Conservation (phyloP, 1,284 basidiomycete species). For the Tylopilus sp. region DNA sequence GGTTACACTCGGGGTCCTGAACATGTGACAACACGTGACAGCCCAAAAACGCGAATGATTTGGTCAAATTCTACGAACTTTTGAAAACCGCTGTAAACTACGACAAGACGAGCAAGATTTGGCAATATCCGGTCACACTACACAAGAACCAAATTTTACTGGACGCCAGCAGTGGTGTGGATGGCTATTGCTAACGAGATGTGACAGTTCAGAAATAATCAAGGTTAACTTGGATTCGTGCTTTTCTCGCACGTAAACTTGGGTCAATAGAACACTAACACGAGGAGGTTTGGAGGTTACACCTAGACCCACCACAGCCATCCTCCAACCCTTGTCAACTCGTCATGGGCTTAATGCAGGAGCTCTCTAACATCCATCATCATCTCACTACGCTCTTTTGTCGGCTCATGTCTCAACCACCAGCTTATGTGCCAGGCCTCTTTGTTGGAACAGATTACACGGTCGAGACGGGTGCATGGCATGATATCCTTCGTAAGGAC, state of each 20-base stretch:
- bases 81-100: no score
- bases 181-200: no score
- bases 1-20: conserved; percentile 7
- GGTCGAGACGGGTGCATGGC: neutral
- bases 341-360: neutral
- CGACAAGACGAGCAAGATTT: no score
- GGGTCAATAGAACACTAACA: no score
- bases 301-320: neutral
- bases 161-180: no score
- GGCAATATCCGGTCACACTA: no score
- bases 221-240: no score
- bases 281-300: no score
- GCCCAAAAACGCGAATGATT: neutral
- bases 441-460: neutral
- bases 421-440: neutral
- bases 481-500: neutral
- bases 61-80: neutral
- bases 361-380: neutral
- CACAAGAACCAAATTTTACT: no score
- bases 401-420: neutral
- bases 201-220: no score
- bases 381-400: neutral
- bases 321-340: neutral
- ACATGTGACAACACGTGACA: neutral
- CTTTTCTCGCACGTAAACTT: no score